A percentile compares a stretch with the other conserved stretches of the same genome.
These are phyloP conservation scores for Phialophora macrospora DNA, from an alignment of 2,329 filamentous ascomycete genomes.

Conservation along the genomic window DNA sequence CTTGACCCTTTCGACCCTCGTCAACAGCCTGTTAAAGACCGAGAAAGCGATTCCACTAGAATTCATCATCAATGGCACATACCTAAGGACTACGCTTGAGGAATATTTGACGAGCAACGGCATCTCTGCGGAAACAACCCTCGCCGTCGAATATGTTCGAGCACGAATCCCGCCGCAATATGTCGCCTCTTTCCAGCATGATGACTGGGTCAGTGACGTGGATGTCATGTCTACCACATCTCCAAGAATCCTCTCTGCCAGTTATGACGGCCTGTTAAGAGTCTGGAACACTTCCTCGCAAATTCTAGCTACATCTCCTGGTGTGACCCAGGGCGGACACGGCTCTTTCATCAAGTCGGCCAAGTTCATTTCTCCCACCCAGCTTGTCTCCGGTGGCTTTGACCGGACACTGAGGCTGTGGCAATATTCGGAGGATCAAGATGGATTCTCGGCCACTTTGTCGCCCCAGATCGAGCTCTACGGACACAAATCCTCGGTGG, in stretches of 20 bases:
- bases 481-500: conserved; percentile 76
- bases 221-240: conserved; percentile 72
- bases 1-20: conserved; percentile 65
- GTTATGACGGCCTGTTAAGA: conserved; percentile 85
- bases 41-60: conserved; percentile 68
- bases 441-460: conserved; percentile 65
- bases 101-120: conserved; percentile 87
- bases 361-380: conserved; percentile 76
- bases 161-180: conserved; percentile 87
- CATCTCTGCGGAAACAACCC: conserved; percentile 82
- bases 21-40: conserved; percentile 64
- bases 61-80: conserved; percentile 92
- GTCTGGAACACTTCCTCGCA: conserved; percentile 92
- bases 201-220: conserved; percentile 92
- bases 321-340: conserved; percentile 72
- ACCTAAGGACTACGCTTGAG: conserved; percentile 85
- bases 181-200: conserved; percentile 91
- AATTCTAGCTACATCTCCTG: conserved; percentile 75
- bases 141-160: conserved; percentile 90
- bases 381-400: conserved; percentile 80
- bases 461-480: conserved; percentile 80
- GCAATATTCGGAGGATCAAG: conserved; percentile 76
- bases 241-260: conserved; percentile 83
- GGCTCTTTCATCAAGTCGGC: conserved; percentile 78
- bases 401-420: conserved; percentile 87